Evolutionary conservation across 805 yeast species (phyloP), one percentile per base, ranked within the genome.

Genomic region (Myxozyma vanderwaltii): DNA sequence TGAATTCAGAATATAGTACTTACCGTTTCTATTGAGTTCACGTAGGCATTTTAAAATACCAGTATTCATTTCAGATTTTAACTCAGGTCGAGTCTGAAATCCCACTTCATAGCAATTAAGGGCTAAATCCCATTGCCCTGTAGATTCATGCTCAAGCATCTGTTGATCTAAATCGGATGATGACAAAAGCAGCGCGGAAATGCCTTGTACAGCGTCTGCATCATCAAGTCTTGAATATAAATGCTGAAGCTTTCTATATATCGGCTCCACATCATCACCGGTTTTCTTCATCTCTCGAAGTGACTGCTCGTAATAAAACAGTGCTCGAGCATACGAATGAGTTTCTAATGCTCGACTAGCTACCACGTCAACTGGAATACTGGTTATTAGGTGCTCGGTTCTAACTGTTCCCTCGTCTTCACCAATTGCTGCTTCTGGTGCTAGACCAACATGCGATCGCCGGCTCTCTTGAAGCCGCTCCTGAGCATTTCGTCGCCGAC

Each of bases 181-280:
- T 1, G 74, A 67, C 0, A 96, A 84, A 66, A 89, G 86, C 60
- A 80, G 80, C 59, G 88, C 84, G 57, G 91, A 75, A 3, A 89
- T 83, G 23, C 99, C 99, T 69, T 88, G 91, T 33, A 94, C 77
- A 0, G 96, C 85, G 75, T 94, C 99, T 38, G 86, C 80, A 69
- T 95, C 99, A 67, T 90, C 92, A 50, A 94, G 83, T 58, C 83
- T 86, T 6, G 96, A 86, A 71, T 94, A 94, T 76, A 91, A 88
- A 27, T 81, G 79, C 67, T 89, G 90, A n/a, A 94, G 63, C 29
- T 67, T 67, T 10, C 68, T 58, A 31, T 69, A 66, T 2, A 72
- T 58, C 3, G 55, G 54, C 13, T 58, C 65, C 75, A 71, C 35
- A 58, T 53, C 50, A 31, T 71, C 61, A 52, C 64, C 72, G 13